Conservation (phyloP, 495 filamentous ascomycete species). For the Barbatosphaeria neglecta region DNA sequence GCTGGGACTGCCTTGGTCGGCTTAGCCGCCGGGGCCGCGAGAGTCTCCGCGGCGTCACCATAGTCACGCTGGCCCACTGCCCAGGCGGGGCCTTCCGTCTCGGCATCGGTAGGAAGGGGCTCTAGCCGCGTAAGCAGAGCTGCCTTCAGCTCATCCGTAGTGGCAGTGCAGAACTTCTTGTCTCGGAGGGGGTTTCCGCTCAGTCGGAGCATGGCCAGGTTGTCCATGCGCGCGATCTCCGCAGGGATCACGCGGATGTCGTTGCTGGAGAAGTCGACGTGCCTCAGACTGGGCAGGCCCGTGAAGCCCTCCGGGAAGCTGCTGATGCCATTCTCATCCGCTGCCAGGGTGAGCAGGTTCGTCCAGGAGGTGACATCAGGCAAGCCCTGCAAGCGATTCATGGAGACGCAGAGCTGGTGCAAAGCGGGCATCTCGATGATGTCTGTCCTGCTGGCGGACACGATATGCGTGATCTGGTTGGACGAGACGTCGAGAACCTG, state of each 20-base stretch:
- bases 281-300: constrained; percentile 51
- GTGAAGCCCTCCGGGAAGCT: constrained; percentile 65
- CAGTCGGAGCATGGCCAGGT: constrained; percentile 57
- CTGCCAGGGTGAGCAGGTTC: constrained; percentile 56
- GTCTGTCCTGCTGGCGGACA: constrained; percentile 10
- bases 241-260: constrained; percentile 64
- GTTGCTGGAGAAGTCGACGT: constrained; percentile 75
- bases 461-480: constrained; percentile 53
- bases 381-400: constrained; percentile 62
- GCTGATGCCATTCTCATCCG: constrained; percentile 69
- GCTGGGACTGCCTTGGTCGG: not conserved
- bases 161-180: constrained; percentile 69
- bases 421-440: constrained; percentile 49
- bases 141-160: constrained; percentile 69
- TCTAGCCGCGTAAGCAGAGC: constrained; percentile 60
- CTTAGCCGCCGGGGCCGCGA: not conserved
- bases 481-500: constrained; percentile 64
- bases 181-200: constrained; percentile 81
- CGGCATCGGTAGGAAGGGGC: constrained; percentile 27
- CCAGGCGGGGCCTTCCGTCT: constrained; percentile 1
- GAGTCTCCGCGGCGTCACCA: not conserved
- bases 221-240: constrained; percentile 70
- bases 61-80: not conserved
- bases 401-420: constrained; percentile 58
- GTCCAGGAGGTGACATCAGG: constrained; percentile 63